Conservation (phyloP, 1,284 basidiomycete genomes). For the Malassezia globosa region DNA sequence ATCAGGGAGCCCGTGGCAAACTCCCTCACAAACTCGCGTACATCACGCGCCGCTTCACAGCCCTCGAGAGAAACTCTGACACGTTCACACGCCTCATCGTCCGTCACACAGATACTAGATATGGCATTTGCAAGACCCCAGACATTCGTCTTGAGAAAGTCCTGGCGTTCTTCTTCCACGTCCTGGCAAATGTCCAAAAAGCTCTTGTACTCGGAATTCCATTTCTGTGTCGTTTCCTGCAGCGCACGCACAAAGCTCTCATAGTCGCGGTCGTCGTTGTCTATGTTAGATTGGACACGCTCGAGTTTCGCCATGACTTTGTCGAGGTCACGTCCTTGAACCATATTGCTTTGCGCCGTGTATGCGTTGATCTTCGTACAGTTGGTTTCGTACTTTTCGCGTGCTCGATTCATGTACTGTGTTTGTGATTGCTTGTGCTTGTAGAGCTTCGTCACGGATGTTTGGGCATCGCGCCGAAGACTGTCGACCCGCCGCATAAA, state of each 20-base stretch:
- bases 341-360: slow-evolving; percentile 80
- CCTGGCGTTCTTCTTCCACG: slow-evolving; percentile 81
- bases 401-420: slow-evolving; percentile 53
- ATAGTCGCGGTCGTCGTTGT: slow-evolving; percentile 66
- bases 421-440: slow-evolving; percentile 46
- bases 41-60: slow-evolving; percentile 37
- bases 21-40: slow-evolving; percentile 37
- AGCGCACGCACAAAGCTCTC: slow-evolving; percentile 71
- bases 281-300: slow-evolving; percentile 75
- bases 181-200: slow-evolving; percentile 67
- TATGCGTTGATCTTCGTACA: slow-evolving; percentile 90
- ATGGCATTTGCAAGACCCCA: slow-evolving; percentile 95
- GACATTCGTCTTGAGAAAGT: slow-evolving; percentile 85
- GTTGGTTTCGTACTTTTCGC: slow-evolving; percentile 86
- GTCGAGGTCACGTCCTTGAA: slow-evolving; percentile 87
- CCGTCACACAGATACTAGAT: slow-evolving; percentile 84
- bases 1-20: slow-evolving; percentile 40
- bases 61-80: slow-evolving; percentile 41
- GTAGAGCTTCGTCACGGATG: slow-evolving; percentile 35
- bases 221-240: slow-evolving; percentile 68
- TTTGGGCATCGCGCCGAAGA: slow-evolving; percentile 25
- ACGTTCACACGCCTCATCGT: slow-evolving; percentile 59
- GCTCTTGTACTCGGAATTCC: slow-evolving; percentile 83
- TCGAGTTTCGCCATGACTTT: slow-evolving; percentile 79
- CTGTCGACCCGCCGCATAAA: slow-evolving; percentile 32